These are phyloP conservation scores for Irpex sp. DNA, from an alignment of 1,284 basidiomycete species.

Conservation along the genomic window DNA sequence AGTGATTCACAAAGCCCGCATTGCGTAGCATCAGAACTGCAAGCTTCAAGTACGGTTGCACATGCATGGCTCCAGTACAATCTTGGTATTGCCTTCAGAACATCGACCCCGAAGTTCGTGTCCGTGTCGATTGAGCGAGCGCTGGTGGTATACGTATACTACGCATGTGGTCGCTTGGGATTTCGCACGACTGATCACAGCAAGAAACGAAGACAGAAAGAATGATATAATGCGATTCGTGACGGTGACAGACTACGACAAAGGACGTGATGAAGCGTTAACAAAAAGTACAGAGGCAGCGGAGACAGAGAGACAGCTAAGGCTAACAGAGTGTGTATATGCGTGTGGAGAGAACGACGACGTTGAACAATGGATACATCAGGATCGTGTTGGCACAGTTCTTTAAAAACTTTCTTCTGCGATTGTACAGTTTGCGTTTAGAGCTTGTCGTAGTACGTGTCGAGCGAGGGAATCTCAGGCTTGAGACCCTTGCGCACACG, in stretches of 20 bases:
- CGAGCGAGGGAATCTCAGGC: conserved; percentile 83
- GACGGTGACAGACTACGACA: background rate
- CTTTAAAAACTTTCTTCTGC: conserved; percentile 21
- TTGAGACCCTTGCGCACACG: conserved; percentile 93
- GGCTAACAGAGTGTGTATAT: background rate
- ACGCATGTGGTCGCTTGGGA: no score
- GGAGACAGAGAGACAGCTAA: conserved; percentile 13
- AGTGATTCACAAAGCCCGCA: no score
- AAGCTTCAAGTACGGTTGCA: no score
- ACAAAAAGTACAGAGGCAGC: conserved; percentile 24
- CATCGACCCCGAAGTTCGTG: no score
- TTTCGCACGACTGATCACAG: no score
- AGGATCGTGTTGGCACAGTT: conserved; percentile 20
- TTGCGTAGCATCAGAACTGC: no score
- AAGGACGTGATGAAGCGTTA: background rate
- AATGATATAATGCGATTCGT: background rate
- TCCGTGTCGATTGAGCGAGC: no score
- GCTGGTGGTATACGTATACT: no score
- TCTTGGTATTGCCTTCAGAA: no score
- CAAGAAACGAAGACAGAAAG: no score
- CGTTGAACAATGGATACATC: conserved; percentile 18
- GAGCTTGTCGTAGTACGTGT: conserved; percentile 89
- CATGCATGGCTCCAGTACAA: no score
- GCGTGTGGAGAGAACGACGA: conserved; percentile 15
- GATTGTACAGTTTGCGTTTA: conserved; percentile 22